Base-by-base conservation (phyloP, 441 rosid genomes). In the Biscutella laevigata region DNA sequence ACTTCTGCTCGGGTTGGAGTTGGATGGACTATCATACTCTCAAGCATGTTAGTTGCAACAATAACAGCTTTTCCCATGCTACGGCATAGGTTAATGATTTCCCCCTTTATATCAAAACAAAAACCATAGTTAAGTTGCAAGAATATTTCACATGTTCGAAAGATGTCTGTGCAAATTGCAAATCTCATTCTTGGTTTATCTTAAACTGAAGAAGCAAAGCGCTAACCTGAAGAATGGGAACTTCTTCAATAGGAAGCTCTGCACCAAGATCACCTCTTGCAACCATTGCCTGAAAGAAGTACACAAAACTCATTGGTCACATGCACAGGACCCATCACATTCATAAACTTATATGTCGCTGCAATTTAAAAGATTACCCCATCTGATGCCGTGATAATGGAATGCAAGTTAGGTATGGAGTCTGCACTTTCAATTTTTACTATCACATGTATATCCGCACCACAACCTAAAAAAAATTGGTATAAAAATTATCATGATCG, bases 261-360 rank as follows among this genome's bases (percentile, higher is more conserved):
- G 98, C 96, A 64, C 98, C 98, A 57, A 92, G 96, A 77, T 90
- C 98, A 68, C 98, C 98, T 78, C 98, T 81, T 48, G 96, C 98
- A 64, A 90, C 95, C 98, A 90, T 86, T 43, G 94, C 95, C 97
- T 90, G 40, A 19, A 70, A 66, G 4, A 50, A 55, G 30, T 35
- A 51, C 25, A 8, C 13, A 42, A 21, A 50, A 5, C 13, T 28
- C 12, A 27, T 42, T 11, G 51, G 25, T 48, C 21, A 36, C 61
- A 61, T 22, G 25, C 49, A 53, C 26, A 43, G 21, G 37, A 25
- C 1, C 9, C 54, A 53, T 14, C 27, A 12, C 6, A 4, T 13
- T 34, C 30, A 62, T 0, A 10, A 33, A 39, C 11, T 41, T 0
- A 11, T 10, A n/a, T 26, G 14, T 38, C 10, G 2, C 39, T 5